Base-by-base conservation (phyloP, 352 stramenopile genomes). In the Hyaloperonospora arabidopsidis region DNA sequence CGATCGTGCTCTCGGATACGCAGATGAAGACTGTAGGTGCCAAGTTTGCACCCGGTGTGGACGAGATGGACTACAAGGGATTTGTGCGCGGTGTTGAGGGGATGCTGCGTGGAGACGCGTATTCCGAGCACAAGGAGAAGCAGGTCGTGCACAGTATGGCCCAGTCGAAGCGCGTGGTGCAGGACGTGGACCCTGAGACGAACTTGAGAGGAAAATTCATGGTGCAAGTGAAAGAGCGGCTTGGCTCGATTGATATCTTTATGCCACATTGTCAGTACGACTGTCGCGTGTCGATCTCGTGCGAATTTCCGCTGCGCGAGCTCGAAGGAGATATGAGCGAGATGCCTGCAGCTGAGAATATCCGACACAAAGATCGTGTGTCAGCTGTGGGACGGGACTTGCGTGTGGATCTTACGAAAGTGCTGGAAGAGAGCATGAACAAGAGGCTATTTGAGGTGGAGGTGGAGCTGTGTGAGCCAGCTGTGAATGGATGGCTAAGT, bases 161-260 rank as follows among this genome's bases (percentile, higher is more conserved):
- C 12, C 72, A 87, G 59, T 79, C 67, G 38, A 89, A 91, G 68
- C 84, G 84, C 22, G 55, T 94, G 21, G 74, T 91, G 41, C 72
- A 91, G 50, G 79, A 88, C 28, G 69, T 92, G 18, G 71, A 94
- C 47, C 65, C 65, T 5, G 71, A 79, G 45, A 84, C 70, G 1
- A 75, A 81, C 21, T 55, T 73, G 39, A 65, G 75, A 4, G 49
- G 70, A 8, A 57, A 67, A 1, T 68, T 70, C 18, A 74, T 79
- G 53, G 61, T 89, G 29, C 84, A 94, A 40, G 76, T 87, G 12
- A 94, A 94, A 59, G 75, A 92, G 52, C 76, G 80, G 4, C 75
- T 94, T 2, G 81, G 79, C 1, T 87, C 70, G 15, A 84, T 94
- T 39, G 78, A 94, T 53, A 87, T 94, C 49, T 94, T 94, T 67